Base-by-base conservation (phyloP, 164 flowering plant genomes). In the Tetrastigma voinierianum region DNA sequence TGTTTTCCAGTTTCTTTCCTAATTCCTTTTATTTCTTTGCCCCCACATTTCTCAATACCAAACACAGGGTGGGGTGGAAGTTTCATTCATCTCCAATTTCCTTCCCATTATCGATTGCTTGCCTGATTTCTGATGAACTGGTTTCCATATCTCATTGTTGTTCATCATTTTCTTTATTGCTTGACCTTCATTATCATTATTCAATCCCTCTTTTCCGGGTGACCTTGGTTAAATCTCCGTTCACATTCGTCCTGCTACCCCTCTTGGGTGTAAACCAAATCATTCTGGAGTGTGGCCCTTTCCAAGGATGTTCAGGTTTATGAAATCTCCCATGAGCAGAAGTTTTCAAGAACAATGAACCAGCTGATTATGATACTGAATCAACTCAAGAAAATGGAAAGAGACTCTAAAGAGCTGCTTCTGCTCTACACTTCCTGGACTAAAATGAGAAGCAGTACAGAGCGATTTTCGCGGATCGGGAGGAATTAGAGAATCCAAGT, bases 401-500 rank as follows among this genome's bases (percentile, higher is more conserved):
- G 59, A 6, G 75, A 77, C 4, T 56, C 69, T 3, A 82, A 81
- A 70, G 87, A 61, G 74, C 86, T 11, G 66, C 84, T 16, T 84
- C 90, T 3, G 89, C 78, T 86, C 89, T n/a, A 45, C 19, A 4
- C 77, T 85, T 1, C 1, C 67, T 2, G 40, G 40, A 1, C 76
- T 80, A 7, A 64, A 67, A n/a, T 49, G 64, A 71, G 69, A 71
- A 78, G 25, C 67, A 64, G n/a, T 85, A 80, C 75, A 80, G 70
- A 81, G 82, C 54, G 83, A 73, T 19, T 83, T 80, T 57, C 75
- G 68, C 0, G 85, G 84, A 21, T 72, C 84, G 0, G 90, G 88
- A 48, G 88, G 83, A 21, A n/a, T 44, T 88, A 8, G 84, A 87
- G 74, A 83, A 75, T 68, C 82, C 84, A 68, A 76, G 76, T n/a